A percentile compares a stretch with the other conserved stretches of the same genome.
These are phyloP conservation scores for Fusarium avenaceum DNA, from an alignment of 2,329 filamentous ascomycete genomes.

Conservation along the genomic window DNA sequence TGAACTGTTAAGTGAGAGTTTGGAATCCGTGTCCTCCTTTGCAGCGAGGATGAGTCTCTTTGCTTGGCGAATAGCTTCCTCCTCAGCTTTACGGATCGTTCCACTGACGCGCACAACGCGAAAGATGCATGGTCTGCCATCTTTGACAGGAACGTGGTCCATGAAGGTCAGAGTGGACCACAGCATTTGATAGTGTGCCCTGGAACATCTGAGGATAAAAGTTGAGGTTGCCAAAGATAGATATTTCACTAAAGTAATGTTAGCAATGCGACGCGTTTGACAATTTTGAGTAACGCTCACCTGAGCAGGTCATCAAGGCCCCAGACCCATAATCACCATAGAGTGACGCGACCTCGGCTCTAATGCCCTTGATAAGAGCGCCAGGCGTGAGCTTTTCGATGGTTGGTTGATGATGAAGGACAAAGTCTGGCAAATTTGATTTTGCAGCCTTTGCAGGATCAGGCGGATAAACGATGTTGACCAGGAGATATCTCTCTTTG, in stretches of 20 bases:
- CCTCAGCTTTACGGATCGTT: conserved; percentile 91
- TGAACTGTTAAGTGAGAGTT: conserved; percentile 37
- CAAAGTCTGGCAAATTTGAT: conserved; percentile 66
- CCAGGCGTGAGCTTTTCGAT: conserved; percentile 76
- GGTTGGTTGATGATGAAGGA: conserved; percentile 85
- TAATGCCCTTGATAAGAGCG: conserved; percentile 76
- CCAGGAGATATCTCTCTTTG: conserved; percentile 95
- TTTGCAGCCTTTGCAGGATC: conserved; percentile 56
- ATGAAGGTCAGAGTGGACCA: conserved; percentile 92
- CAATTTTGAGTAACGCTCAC: conserved; percentile 60
- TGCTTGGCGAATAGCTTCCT: conserved; percentile 86
- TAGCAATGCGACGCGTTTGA: not conserved
- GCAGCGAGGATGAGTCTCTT: conserved; percentile 78
- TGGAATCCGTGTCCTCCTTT: conserved; percentile 58
- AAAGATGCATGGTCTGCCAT: conserved; percentile 78
- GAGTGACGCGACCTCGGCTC: conserved; percentile 76
- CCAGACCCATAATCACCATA: conserved; percentile 93
- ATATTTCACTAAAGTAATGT: conserved; percentile 80
- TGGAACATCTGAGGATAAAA: conserved; percentile 86
- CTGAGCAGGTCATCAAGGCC: conserved; percentile 76
- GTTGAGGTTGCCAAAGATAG: conserved; percentile 92
- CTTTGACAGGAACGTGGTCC: conserved; percentile 73
- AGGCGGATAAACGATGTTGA: conserved; percentile 90
- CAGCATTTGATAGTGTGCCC: conserved; percentile 85
- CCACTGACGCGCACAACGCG: conserved; percentile 89